Evolutionary conservation across 202 grass and related monocot genomes (phyloP), one percentile per base, ranked within the genome.

Genomic region (Eragrostis tef): DNA sequence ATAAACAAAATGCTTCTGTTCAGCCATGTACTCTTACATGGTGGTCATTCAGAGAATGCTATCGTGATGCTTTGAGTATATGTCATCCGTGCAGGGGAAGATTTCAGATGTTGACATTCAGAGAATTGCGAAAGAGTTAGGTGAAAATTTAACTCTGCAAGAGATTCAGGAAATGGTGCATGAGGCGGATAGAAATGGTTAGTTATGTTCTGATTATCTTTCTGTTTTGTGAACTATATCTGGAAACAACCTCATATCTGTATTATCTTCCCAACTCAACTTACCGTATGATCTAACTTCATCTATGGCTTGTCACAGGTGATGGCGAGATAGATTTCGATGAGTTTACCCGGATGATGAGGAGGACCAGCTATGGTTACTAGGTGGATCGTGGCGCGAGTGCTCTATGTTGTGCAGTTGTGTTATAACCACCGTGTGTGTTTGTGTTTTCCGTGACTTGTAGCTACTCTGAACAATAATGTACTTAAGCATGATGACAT

Each of bases 141-240:
- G 95, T 64, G 79, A 88, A 67, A 94, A 79, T 44, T 91, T 94
- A 81, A 91, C 92, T 17, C 74, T 86, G 29, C 71, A 89, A 21
- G 92, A 98, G 82, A 98, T 98, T 49, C 89, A 79, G 72, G 95
- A 93, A 64, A 98, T 98, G 95, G 81, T 98, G 39, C 81, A 86
- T 45, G 88, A 84, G 79, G 95, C 95, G 8, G 95, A 98, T 86
- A 67, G 66, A 51, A 87, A 98, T 19, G 90, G 95, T 98, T 53
- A 26, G 52, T 6, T 21, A 3, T 26, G 31, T 42, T 44, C 65
- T 80, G 0, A 10, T 8, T 44, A 79, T 57, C 14, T 19, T 17
- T 34, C 34, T 47, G 1, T 63, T 11, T 39, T 42, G 46, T 16
- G 26, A 14, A 22, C 34, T 62, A 3, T 26, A 14, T 31, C 29